Conservation (phyloP, 768 basidiomycete species). For the Roridomyces roridus region DNA sequence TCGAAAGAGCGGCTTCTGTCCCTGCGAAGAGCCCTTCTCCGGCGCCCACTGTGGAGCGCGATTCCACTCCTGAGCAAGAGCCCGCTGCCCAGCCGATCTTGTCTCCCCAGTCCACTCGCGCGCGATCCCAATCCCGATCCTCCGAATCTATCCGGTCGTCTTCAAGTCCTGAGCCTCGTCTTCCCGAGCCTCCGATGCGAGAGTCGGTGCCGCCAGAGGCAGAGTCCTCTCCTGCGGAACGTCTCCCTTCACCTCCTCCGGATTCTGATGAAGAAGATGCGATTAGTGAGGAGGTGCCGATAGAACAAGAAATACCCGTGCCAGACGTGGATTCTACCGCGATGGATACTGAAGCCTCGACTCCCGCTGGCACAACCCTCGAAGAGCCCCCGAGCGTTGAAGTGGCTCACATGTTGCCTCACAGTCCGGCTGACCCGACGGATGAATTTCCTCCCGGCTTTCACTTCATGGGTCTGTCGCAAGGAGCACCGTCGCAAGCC, state of each 20-base stretch:
- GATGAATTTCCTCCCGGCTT: constrained; percentile 26
- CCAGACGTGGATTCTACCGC: neutral
- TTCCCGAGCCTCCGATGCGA: constrained; percentile 1
- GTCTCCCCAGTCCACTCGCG: neutral
- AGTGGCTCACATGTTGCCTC: constrained; percentile 18
- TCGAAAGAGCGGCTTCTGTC: no score
- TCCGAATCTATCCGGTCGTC: constrained; percentile 25
- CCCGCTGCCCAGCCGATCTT: neutral
- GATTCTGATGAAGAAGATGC: constrained; percentile 21
- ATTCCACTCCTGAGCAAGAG: neutral
- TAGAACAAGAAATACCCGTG: neutral
- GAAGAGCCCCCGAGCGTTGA: constrained; percentile 2
- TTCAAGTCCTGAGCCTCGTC: constrained; percentile 23
- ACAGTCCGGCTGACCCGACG: constrained; percentile 14
- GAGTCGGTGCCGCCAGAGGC: constrained; percentile 7
- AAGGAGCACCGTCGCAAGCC: neutral
- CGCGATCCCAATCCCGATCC: neutral
- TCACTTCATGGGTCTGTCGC: constrained; percentile 21
- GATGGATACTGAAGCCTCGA: neutral
- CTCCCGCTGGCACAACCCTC: neutral
- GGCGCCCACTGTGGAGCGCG: neutral
- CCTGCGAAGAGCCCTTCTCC: neutral
- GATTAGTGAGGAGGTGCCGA: neutral
- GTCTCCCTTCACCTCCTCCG: constrained; percentile 14
- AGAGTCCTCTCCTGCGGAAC: constrained; percentile 7